These are phyloP conservation scores for Wickerhamiella brachini DNA, from an alignment of 805 yeast genomes.

Conservation along the genomic window DNA sequence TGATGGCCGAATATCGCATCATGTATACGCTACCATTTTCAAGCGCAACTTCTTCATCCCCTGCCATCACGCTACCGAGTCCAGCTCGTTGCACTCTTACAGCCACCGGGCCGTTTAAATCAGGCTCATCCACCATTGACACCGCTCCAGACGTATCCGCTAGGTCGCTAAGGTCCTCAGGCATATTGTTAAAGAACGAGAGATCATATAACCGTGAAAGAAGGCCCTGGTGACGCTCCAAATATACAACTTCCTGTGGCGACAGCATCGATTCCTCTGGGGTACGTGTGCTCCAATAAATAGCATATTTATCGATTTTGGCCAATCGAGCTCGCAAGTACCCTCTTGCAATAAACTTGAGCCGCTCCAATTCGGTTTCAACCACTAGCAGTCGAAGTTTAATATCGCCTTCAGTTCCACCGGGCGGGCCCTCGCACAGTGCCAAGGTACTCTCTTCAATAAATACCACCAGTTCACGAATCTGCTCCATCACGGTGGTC, in stretches of 20 bases:
- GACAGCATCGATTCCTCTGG: not conserved
- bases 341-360: conserved; percentile 66
- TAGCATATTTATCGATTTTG: conserved; percentile 56
- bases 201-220: conserved; percentile 50
- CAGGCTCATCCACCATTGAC: conserved; percentile 68
- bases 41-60: conserved; percentile 37
- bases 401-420: conserved; percentile 22
- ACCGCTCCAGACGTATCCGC: conserved; percentile 53
- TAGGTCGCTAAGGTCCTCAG: conserved; percentile 52
- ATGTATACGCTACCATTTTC: conserved; percentile 58
- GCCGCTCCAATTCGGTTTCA: conserved; percentile 83
- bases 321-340: conserved; percentile 63
- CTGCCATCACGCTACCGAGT: conserved; percentile 31
- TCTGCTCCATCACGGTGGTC: conserved; percentile 40
- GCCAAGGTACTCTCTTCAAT: conserved; percentile 71
- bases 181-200: conserved; percentile 54
- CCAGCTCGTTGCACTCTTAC: conserved; percentile 36
- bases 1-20: conserved; percentile 46
- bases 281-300: conserved; percentile 36
- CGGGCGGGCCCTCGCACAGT: conserved; percentile 32
- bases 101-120: conserved; percentile 64
- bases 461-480: conserved; percentile 58
- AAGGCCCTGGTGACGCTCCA: conserved; percentile 42
- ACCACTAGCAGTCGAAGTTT: conserved; percentile 71
- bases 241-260: conserved; percentile 10